phyloP scores from a whole-genome alignment of 805 yeast species.

The Teunomyces gatunensis region DNA sequence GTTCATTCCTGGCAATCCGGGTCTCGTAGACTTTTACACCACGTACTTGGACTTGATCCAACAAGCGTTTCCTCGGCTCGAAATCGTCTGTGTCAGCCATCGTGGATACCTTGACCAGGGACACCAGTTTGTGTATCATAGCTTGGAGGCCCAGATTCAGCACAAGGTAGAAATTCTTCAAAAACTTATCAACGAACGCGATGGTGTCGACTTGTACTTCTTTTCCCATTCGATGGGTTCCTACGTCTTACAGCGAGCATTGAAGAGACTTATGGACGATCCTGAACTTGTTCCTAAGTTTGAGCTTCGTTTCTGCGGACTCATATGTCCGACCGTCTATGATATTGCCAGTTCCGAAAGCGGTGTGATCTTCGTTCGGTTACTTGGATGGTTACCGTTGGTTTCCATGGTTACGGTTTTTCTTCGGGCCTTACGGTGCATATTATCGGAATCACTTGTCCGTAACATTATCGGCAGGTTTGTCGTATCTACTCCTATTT shows the following conservation, averaged over 20 bases:
- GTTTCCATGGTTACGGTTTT: constrained; percentile 28
- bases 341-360: constrained; percentile 51
- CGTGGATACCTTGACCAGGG: constrained; percentile 45
- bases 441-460: constrained; percentile 24
- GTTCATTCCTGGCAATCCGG: constrained; percentile 79
- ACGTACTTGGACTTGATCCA: constrained; percentile 50
- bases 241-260: constrained; percentile 47
- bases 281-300: constrained; percentile 18
- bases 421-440: constrained; percentile 26
- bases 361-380: constrained; percentile 26
- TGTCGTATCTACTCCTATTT: constrained; percentile 25
- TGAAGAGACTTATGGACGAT: constrained; percentile 2
- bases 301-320: constrained; percentile 48
- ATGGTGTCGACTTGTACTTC: constrained; percentile 39
- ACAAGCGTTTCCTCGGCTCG: constrained; percentile 41
- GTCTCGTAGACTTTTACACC: constrained; percentile 61
- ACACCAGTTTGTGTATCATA: constrained; percentile 24
- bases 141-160: constrained; percentile 53
- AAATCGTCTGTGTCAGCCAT: constrained; percentile 61
- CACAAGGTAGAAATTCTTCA: constrained; percentile 56
- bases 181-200: constrained; percentile 17
- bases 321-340: constrained; percentile 67
- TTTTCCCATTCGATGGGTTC: constrained; percentile 75
- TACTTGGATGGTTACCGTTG: constrained; percentile 35
- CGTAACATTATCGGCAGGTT: constrained; percentile 18